phyloP scores from a whole-genome alignment of 2,329 filamentous ascomycete genomes.

The Fusarium albosuccineum region DNA sequence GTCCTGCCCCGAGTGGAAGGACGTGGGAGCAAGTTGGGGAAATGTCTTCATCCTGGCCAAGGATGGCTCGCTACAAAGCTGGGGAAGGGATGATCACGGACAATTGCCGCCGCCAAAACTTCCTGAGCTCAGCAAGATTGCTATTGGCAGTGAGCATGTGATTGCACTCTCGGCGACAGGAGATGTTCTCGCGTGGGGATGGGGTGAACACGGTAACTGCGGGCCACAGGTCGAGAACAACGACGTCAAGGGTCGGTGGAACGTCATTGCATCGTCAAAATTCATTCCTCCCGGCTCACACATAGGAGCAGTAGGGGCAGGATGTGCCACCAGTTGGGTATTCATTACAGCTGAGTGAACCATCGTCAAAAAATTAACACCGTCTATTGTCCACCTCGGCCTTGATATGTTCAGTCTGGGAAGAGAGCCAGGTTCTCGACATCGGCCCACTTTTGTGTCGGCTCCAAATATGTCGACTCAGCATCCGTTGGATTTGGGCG shows the following conservation, averaged over 20 bases:
- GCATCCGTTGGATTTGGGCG: slow-evolving; percentile 42
- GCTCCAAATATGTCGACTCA: slow-evolving; percentile 65
- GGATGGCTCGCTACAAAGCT: slow-evolving; percentile 73
- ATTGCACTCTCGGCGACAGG: slow-evolving; percentile 75
- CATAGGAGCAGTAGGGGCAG: slow-evolving; percentile 78
- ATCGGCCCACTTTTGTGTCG: slow-evolving; percentile 81
- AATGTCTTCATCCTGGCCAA: slow-evolving; percentile 77
- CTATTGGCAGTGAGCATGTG: slow-evolving; percentile 91
- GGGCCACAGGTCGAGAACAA: slow-evolving; percentile 74
- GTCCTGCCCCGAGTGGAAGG: slow-evolving; percentile 69
- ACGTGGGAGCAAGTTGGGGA: slow-evolving; percentile 85
- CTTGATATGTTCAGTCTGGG: slow-evolving; percentile 48
- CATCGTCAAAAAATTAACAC: slow-evolving; percentile 22
- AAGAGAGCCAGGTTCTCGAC: slow-evolving; percentile 64
- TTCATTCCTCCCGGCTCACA: slow-evolving; percentile 64
- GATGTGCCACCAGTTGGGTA: slow-evolving; percentile 91
- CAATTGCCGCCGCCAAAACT: slow-evolving; percentile 77
- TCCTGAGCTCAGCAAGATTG: slow-evolving; percentile 72
- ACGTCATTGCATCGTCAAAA: slow-evolving; percentile 71
- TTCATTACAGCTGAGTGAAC: slow-evolving; percentile 45
- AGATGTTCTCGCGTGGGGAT: slow-evolving; percentile 88
- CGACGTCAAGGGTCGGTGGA: slow-evolving; percentile 78
- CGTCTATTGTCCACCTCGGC: neutral
- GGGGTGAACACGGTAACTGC: slow-evolving; percentile 98
- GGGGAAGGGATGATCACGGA: slow-evolving; percentile 89